phyloP scores from a whole-genome alignment of 1,139 yeast species.

The Blastobotrys apis region DNA sequence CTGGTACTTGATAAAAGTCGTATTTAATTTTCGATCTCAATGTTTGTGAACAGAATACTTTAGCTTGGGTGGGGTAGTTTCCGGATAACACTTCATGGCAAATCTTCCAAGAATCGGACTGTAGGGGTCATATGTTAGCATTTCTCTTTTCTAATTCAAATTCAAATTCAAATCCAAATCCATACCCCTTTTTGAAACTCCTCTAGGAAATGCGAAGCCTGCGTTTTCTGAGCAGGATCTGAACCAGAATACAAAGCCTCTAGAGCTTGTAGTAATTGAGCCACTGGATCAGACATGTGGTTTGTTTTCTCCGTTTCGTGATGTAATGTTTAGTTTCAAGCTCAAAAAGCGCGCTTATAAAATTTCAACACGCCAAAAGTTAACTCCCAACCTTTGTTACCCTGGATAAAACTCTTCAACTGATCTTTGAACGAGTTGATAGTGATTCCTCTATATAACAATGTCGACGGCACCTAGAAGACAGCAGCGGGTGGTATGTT shows the following conservation, averaged over 20 bases:
- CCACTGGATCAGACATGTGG: conserved; percentile 1
- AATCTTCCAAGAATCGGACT: conserved; percentile 41
- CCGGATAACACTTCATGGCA: conserved; percentile 33
- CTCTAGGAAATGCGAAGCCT: conserved; percentile 67
- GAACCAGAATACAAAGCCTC: conserved; percentile 58
- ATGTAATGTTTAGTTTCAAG: no score
- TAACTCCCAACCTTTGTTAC: no score
- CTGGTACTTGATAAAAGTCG: conserved; percentile 74
- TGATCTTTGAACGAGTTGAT: no score
- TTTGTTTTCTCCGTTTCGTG: background rate
- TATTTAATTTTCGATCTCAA: conserved; percentile 69
- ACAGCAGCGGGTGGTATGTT: conserved; percentile 39
- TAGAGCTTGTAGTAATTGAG: conserved; percentile 31
- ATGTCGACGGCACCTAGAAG: conserved; percentile 32
- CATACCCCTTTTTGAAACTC: conserved; percentile 68
- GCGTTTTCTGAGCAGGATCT: conserved; percentile 47
- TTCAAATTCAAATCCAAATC: conserved; percentile 9
- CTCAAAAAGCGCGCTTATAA: no score
- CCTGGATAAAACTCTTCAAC: no score
- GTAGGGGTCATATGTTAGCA: conserved; percentile 1
- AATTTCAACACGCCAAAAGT: no score
- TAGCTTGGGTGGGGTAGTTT: conserved; percentile 40
- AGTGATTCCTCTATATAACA: no score
- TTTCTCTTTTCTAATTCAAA: background rate
- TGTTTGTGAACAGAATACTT: conserved; percentile 87